A percentile compares a stretch with the other conserved stretches of the same genome.
Conservation (phyloP, 331 rosid genomes). For the Arachis monticola region DNA sequence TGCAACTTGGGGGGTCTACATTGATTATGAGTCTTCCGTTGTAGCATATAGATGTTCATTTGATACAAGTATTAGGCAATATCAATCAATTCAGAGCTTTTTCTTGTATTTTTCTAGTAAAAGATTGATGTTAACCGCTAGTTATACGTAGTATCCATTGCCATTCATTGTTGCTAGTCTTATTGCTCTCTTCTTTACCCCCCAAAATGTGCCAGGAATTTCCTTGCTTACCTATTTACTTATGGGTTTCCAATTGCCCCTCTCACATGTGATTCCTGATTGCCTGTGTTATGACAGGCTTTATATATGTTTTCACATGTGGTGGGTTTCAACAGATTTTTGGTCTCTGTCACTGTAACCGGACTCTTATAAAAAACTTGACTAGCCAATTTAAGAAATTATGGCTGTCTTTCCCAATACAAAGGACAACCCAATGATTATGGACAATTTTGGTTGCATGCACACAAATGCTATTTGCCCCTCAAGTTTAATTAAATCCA, state of each 20-base stretch:
- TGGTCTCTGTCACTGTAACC: no score
- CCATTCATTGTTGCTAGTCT: conserved; percentile 15
- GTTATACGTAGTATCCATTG: neutral
- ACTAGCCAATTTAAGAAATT: no score
- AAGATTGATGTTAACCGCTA: conserved; percentile 30
- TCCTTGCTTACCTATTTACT: neutral
- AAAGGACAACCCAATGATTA: neutral
- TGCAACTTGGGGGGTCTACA: conserved; percentile 42
- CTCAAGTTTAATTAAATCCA: neutral
- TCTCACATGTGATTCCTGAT: neutral
- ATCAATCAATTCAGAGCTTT: conserved; percentile 26
- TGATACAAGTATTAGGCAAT: conserved; percentile 21
- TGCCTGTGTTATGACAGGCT: neutral
- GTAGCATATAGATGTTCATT: conserved; percentile 50
- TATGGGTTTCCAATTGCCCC: conserved; percentile 18
- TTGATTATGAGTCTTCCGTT: conserved; percentile 40
- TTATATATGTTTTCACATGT: neutral
- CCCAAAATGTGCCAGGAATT: conserved; percentile 10
- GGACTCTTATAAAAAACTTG: no score
- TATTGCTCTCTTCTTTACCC: neutral
- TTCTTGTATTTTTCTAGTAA: conserved; percentile 26
- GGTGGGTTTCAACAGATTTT: neutral
- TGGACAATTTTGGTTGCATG: neutral
- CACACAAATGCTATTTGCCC: conserved; percentile 27
- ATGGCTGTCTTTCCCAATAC: no score